These are phyloP conservation scores for Lecanoromycetidae sp. DNA, from an alignment of 2,329 filamentous ascomycete species.

Conservation along the genomic window DNA sequence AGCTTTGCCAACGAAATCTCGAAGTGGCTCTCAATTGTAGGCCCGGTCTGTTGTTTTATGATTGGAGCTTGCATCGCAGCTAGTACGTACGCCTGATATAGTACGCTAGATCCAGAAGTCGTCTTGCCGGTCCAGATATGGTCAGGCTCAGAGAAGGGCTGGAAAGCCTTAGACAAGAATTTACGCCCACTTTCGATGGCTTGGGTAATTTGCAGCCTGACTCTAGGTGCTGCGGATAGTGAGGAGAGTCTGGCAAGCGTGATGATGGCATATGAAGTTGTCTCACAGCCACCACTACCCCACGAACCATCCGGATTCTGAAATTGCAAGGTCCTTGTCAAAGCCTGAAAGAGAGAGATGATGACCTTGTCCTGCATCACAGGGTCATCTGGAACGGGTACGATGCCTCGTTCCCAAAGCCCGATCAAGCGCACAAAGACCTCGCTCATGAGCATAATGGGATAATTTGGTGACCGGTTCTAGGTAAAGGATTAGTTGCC, in stretches of 20 bases:
- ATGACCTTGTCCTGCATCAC: slow-evolving; percentile 11
- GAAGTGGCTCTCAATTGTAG: slow-evolving; percentile 12
- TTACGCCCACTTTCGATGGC: slow-evolving; percentile 11
- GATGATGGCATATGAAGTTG: slow-evolving; percentile 14
- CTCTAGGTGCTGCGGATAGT: slow-evolving; percentile 9
- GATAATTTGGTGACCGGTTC: slow-evolving; percentile 11
- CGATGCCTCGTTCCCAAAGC: slow-evolving; percentile 11
- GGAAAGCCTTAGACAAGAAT: slow-evolving; percentile 6
- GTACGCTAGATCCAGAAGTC: slow-evolving; percentile 9
- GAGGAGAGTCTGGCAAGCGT: slow-evolving; percentile 9
- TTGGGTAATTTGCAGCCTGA: slow-evolving; percentile 3
- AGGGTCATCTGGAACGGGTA: slow-evolving; percentile 7
- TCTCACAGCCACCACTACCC: slow-evolving; percentile 16
- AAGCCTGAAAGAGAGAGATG: slow-evolving; percentile 10
- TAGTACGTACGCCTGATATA: slow-evolving; percentile 22
- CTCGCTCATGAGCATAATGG: slow-evolving; percentile 13
- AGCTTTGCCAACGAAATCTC: slow-evolving; percentile 9
- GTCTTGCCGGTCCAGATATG: slow-evolving; percentile 15
- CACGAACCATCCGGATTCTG: slow-evolving; percentile 13
- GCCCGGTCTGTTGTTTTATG: background rate
- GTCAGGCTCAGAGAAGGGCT: slow-evolving; percentile 10
- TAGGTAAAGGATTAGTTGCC: background rate
- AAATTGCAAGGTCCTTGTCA: slow-evolving; percentile 14
- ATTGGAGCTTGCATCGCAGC: slow-evolving; percentile 21
- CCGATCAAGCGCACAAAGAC: slow-evolving; percentile 8